These are phyloP conservation scores for grape (Vitis vinifera) DNA, from an alignment of 164 flowering plant genomes.

Conservation along the genomic window ASM3070453v1 NC_081813.1:17508501-17509000, in stretches of 20 bases:
- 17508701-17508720: neutral
- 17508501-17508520: slow-evolving; percentile 80
- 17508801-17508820: slow-evolving; percentile 80
- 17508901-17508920: slow-evolving; percentile 86
- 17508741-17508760: neutral
- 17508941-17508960: slow-evolving; percentile 82
- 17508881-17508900: slow-evolving; percentile 82
- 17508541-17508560: slow-evolving; percentile 71
- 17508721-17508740: neutral
- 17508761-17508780: slow-evolving; percentile 85
- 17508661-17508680: neutral
- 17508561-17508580: slow-evolving; percentile 38
- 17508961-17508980: neutral
- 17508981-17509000: neutral
- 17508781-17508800: slow-evolving; percentile 94
- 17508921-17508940: slow-evolving; percentile 99
- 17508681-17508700: neutral
- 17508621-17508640: neutral
- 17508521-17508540: slow-evolving; percentile 88
- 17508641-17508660: neutral
- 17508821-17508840: slow-evolving; percentile 67
- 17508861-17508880: slow-evolving; percentile 67
- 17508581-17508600: slow-evolving; percentile 92
- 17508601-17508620: slow-evolving; percentile 12
- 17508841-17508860: slow-evolving; percentile 60